A percentile compares a stretch with the other conserved stretches of the same genome.
phyloP scores from a whole-genome alignment of 2,329 filamentous ascomycete species.

The Chrysoporthe austroafricana region DNA sequence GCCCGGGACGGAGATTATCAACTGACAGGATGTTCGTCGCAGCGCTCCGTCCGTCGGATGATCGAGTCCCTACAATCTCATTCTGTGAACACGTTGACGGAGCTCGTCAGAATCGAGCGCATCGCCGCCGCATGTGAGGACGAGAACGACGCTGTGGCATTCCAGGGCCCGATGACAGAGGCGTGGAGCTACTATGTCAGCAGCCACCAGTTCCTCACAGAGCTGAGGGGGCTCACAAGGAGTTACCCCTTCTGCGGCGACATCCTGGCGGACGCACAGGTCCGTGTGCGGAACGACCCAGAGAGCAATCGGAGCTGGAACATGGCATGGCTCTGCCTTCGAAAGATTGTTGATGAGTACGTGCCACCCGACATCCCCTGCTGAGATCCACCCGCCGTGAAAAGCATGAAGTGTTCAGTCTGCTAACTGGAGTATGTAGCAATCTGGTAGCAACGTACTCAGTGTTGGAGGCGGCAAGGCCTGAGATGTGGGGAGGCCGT shows the following conservation, averaged over 20 bases:
- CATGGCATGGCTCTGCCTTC: constrained; percentile 71
- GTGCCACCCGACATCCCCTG: constrained; percentile 31
- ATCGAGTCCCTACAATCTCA: constrained; percentile 67
- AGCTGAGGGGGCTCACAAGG: constrained; percentile 69
- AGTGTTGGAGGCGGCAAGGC: constrained; percentile 60
- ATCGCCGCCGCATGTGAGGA: constrained; percentile 62
- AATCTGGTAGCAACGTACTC: constrained; percentile 66
- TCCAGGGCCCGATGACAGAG: constrained; percentile 67
- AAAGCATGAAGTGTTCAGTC: neutral
- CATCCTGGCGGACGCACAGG: constrained; percentile 67
- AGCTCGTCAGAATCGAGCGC: constrained; percentile 72
- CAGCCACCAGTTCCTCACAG: constrained; percentile 69
- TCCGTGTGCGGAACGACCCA: constrained; percentile 65
- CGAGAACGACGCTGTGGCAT: constrained; percentile 61
- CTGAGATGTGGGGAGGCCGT: constrained; percentile 71
- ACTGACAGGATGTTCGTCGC: neutral
- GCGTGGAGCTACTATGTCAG: constrained; percentile 75
- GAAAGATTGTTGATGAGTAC: constrained; percentile 68
- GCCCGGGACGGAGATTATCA: neutral
- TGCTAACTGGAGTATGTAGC: constrained; percentile 41
- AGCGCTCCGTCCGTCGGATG: constrained; percentile 52
- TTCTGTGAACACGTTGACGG: constrained; percentile 73
- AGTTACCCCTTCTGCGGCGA: constrained; percentile 71
- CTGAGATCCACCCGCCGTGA: neutral
- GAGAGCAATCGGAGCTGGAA: constrained; percentile 75